Conservation (phyloP, 176 grass and related monocot species). For the Luzula sylvatica region DNA sequence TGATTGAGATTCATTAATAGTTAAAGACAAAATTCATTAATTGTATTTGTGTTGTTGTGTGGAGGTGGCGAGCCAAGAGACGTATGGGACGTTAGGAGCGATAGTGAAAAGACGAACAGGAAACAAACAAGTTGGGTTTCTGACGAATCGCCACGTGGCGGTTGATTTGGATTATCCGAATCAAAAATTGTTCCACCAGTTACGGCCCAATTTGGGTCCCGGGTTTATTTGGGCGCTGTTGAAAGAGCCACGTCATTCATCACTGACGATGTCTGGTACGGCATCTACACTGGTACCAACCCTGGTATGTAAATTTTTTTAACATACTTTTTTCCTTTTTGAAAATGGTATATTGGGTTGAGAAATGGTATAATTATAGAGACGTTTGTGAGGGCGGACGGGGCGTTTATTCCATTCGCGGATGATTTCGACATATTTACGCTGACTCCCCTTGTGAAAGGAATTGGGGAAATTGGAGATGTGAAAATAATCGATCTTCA, state of each 20-base stretch:
- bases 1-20: too few species aligned
- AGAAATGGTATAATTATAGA: conserved; percentile 28
- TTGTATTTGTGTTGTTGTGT: too few species aligned
- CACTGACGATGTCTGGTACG: conserved; percentile 98
- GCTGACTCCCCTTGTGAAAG: conserved; percentile 68
- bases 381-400: conserved; percentile 96
- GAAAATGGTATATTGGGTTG: too few species aligned
- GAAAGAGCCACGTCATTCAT: conserved; percentile 98
- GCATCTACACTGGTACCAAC: conserved; percentile 93
- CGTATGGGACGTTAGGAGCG: conserved; percentile 90
- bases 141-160: too few species aligned
- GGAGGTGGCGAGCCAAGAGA: conserved; percentile 99
- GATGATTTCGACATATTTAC: conserved; percentile 73
- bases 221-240: conserved; percentile 97
- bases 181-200: too few species aligned
- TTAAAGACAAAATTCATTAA: too few species aligned
- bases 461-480: conserved; percentile 66
- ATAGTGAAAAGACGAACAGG: conserved; percentile 79
- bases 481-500: conserved; percentile 85
- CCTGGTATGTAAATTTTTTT: conserved; percentile 47
- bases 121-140: too few species aligned
- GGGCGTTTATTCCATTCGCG: conserved; percentile 88
- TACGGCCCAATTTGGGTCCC: conserved; percentile 95
- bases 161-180: too few species aligned
- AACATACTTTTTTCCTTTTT: too few species aligned